A percentile compares a stretch with the other conserved stretches of the same genome.
phyloP scores from a whole-genome alignment of 768 basidiomycete species.

The Phanerodontia chrysosporium region DNA sequence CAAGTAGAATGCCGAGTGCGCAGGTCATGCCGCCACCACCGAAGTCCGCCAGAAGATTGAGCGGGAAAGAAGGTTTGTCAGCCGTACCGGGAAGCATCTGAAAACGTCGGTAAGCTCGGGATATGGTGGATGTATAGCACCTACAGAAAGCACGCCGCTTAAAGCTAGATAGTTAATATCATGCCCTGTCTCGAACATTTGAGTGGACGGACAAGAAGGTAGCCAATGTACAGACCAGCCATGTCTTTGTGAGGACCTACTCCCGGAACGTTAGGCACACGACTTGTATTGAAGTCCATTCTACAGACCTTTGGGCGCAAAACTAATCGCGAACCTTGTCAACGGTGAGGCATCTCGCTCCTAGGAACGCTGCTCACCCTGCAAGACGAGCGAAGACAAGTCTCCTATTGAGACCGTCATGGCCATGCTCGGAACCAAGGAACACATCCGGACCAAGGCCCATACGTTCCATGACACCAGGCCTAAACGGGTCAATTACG shows the following conservation, averaged over 20 bases:
- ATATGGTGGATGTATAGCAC: conserved; percentile 15
- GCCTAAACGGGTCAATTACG: conserved; percentile 79
- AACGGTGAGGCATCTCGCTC: not conserved
- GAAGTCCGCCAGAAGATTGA: conserved; percentile 79
- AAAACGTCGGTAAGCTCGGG: not conserved
- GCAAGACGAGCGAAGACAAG: conserved; percentile 73
- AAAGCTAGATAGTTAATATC: conserved; percentile 84
- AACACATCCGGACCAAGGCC: conserved; percentile 76
- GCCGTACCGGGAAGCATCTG: conserved; percentile 65
- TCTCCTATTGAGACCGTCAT: conserved; percentile 52
- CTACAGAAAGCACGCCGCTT: conserved; percentile 68
- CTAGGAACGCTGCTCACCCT: conserved; percentile 45
- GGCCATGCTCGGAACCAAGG: conserved; percentile 33
- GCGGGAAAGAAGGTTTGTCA: conserved; percentile 65
- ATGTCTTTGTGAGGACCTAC: conserved; percentile 67
- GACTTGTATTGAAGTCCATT: not conserved
- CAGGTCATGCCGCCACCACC: conserved; percentile 77
- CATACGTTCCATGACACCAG: conserved; percentile 76
- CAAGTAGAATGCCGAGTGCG: conserved; percentile 68
- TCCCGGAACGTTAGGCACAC: not conserved
- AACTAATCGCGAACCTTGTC: not conserved
- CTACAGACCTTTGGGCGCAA: not conserved
- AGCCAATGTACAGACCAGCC: conserved; percentile 51
- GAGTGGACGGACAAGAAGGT: not conserved
- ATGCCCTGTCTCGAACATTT: conserved; percentile 48